Conservation (phyloP, 257 asterid species). For the Echites panduratus region DNA sequence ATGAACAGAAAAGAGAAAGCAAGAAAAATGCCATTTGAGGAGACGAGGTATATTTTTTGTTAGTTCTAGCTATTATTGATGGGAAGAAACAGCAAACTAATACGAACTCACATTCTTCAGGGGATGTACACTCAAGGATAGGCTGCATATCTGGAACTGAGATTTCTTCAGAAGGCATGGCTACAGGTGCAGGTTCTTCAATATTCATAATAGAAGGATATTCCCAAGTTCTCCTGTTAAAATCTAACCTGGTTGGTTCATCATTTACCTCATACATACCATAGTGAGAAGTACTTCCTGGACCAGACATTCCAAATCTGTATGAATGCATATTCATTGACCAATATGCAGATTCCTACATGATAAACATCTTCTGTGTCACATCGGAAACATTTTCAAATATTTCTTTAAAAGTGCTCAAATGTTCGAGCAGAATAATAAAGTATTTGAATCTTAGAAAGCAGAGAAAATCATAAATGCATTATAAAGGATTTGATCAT, state of each 20-base stretch:
- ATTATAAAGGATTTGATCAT: not conserved
- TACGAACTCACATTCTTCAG: constrained; percentile 62
- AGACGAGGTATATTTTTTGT: not conserved
- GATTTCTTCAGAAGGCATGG: constrained; percentile 46
- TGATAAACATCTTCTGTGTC: constrained; percentile 15
- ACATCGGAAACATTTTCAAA: not conserved
- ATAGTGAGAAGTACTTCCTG: constrained; percentile 51
- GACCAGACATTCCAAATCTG: constrained; percentile 52
- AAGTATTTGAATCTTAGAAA: not conserved
- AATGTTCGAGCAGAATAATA: not conserved
- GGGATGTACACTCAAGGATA: constrained; percentile 53
- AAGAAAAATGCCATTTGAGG: not conserved
- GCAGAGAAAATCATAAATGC: not conserved
- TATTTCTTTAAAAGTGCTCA: not conserved
- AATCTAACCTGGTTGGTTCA: constrained; percentile 45
- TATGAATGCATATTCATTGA: constrained; percentile 64
- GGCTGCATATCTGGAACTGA: constrained; percentile 40
- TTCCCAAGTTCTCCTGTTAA: constrained; percentile 56
- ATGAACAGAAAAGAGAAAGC: not conserved
- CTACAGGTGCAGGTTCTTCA: constrained; percentile 40
- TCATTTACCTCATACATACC: constrained; percentile 38
- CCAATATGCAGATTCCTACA: constrained; percentile 75
- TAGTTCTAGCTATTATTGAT: not conserved
- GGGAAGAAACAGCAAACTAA: not conserved
- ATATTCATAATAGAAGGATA: constrained; percentile 49